These are phyloP conservation scores for Metschnikowia orientalis DNA, from an alignment of 805 yeast genomes.

Conservation along the genomic window DNA sequence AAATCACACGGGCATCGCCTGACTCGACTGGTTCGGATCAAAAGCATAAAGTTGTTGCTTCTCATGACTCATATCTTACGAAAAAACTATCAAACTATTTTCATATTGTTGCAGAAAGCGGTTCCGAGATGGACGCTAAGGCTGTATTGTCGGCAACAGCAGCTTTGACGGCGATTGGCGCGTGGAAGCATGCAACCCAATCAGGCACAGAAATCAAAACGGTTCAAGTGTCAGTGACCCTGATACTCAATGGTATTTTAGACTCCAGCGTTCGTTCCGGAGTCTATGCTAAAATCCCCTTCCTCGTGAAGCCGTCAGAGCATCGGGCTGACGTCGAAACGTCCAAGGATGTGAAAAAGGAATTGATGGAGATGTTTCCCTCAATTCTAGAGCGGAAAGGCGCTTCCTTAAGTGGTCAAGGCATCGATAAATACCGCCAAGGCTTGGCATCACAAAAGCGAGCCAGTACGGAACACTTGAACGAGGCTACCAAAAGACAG, in stretches of 20 bases:
- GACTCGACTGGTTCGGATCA: neutral
- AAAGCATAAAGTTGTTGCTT: constrained; percentile 5
- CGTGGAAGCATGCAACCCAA: too few relatives aligned
- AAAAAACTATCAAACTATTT: constrained; percentile 31
- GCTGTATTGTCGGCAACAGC: constrained; percentile 23
- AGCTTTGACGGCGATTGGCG: constrained; percentile 21
- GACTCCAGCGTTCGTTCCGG: constrained; percentile 13
- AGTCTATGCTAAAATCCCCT: constrained; percentile 9
- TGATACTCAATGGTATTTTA: constrained; percentile 9
- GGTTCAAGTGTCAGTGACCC: constrained; percentile 9
- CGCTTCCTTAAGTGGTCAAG: too few relatives aligned
- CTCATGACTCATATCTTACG: constrained; percentile 24
- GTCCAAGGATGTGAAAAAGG: constrained; percentile 1
- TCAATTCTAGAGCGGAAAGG: constrained; percentile 3
- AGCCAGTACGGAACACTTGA: too few relatives aligned
- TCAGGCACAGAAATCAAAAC: constrained; percentile 11
- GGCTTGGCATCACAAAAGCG: too few relatives aligned
- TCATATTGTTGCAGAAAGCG: constrained; percentile 32
- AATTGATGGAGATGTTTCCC: constrained; percentile 1
- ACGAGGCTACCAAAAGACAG: too few relatives aligned
- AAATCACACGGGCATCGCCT: too few relatives aligned
- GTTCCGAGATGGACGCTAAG: constrained; percentile 30
- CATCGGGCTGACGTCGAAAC: too few relatives aligned
- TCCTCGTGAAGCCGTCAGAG: constrained; percentile 14
- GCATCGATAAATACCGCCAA: too few relatives aligned